A percentile compares a stretch with the other conserved stretches of the same genome.
Conservation (phyloP, 352 stramenopile species). For the Globisporangium cylindrosporum region DNA sequence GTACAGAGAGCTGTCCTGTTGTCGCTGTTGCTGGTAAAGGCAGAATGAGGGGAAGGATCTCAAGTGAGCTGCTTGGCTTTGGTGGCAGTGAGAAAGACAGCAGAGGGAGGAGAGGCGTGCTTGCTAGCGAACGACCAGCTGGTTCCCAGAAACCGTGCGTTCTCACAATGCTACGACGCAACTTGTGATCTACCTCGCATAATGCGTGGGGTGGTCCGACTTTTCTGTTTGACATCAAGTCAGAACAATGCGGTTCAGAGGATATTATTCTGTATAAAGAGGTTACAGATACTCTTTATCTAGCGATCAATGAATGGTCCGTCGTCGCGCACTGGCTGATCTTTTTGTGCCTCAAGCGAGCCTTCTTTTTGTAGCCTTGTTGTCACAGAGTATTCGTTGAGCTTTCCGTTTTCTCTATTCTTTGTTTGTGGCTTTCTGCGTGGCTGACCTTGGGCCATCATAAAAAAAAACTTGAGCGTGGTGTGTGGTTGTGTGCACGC, state of each 20-base stretch:
- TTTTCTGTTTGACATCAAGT: conserved; percentile 3
- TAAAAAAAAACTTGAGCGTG: background rate
- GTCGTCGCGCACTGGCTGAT: background rate
- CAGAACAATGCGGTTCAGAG: background rate
- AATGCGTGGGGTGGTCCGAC: background rate
- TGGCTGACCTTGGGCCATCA: background rate
- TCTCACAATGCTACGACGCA: background rate
- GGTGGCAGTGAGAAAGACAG: background rate
- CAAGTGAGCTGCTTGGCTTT: background rate
- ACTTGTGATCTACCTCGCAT: background rate
- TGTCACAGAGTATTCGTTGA: conserved; percentile 5
- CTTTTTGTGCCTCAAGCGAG: background rate
- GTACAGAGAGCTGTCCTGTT: background rate
- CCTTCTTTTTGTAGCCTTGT: background rate
- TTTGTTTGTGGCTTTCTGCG: background rate
- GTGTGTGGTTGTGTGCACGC: background rate
- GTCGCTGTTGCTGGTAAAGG: background rate
- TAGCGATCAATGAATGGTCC: background rate
- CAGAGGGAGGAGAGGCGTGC: background rate
- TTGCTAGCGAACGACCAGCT: background rate
- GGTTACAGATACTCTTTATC: background rate
- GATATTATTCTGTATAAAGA: background rate
- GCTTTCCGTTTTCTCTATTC: background rate
- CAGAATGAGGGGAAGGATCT: background rate
- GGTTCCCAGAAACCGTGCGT: conserved; percentile 5